Percentiles rank a stretch among this genome's conserved stretches.
Conservation (phyloP, 441 rosid species). For the Pelargonium cotyledonis region DNA sequence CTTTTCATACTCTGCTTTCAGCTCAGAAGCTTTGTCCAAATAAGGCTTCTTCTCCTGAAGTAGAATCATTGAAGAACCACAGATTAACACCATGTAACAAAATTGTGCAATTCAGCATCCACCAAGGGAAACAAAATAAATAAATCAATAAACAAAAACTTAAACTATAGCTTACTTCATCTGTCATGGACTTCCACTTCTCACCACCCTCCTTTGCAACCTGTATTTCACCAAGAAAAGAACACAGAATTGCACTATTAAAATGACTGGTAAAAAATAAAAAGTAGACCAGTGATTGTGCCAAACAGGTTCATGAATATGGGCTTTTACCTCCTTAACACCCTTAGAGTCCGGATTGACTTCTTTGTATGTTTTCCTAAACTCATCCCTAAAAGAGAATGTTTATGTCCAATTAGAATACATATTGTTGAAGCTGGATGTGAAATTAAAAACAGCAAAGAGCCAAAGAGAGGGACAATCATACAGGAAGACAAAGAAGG, state of each 20-base stretch:
- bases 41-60: slow-evolving; percentile 73
- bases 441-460: too few relatives aligned
- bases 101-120: neutral
- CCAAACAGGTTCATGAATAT: neutral
- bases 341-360: slow-evolving; percentile 50
- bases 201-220: slow-evolving; percentile 80
- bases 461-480: neutral
- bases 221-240: slow-evolving; percentile 23
- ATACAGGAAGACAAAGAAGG: slow-evolving; percentile 80
- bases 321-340: slow-evolving; percentile 38
- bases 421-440: neutral
- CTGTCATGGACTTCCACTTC: slow-evolving; percentile 77
- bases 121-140: neutral
- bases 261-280: neutral
- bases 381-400: slow-evolving; percentile 46
- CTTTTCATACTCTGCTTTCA: slow-evolving; percentile 56
- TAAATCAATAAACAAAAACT: too few relatives aligned
- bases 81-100: neutral
- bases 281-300: neutral
- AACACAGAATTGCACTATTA: neutral
- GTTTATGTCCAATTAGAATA: neutral
- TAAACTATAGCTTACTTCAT: slow-evolving; percentile 47
- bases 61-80: neutral
- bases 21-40: slow-evolving; percentile 60
- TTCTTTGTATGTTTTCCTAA: slow-evolving; percentile 51